These are phyloP conservation scores for Aulographum hederae DNA, from an alignment of 2,329 filamentous ascomycete species.

Conservation along the genomic window DNA sequence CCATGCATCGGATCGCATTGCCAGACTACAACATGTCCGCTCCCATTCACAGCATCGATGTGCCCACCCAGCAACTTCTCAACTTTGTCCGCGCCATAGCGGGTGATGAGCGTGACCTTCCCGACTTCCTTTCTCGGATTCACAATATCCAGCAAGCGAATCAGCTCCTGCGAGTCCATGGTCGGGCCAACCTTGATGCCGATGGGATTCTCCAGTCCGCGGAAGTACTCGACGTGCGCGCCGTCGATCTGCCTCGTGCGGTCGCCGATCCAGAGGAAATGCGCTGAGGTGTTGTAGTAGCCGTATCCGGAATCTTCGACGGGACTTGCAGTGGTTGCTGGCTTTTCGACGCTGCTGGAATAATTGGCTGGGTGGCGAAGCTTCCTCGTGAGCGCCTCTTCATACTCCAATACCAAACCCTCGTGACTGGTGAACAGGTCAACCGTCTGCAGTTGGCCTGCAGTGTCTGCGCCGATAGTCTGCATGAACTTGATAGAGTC, in stretches of 20 bases:
- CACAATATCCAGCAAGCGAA: slow-evolving; percentile 63
- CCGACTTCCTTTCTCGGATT: slow-evolving; percentile 70
- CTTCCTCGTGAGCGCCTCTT: slow-evolving; percentile 66
- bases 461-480: slow-evolving; percentile 72
- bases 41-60: slow-evolving; percentile 73
- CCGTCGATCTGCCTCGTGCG: slow-evolving; percentile 85
- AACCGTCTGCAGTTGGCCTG: slow-evolving; percentile 70
- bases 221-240: slow-evolving; percentile 93
- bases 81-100: slow-evolving; percentile 73
- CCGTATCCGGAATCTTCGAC: slow-evolving; percentile 28
- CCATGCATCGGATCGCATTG: slow-evolving; percentile 99
- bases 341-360: slow-evolving; percentile 10
- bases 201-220: slow-evolving; percentile 87
- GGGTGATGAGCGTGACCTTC: slow-evolving; percentile 90
- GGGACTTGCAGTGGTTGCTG: slow-evolving; percentile 4
- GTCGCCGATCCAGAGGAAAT: slow-evolving; percentile 98
- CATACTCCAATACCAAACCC: slow-evolving; percentile 84
- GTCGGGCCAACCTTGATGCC: slow-evolving; percentile 90
- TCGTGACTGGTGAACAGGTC: slow-evolving; percentile 95
- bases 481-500: slow-evolving; percentile 89
- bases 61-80: slow-evolving; percentile 59
- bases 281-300: slow-evolving; percentile 87
- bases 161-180: slow-evolving; percentile 59
- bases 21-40: slow-evolving; percentile 69
- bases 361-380: slow-evolving; percentile 44